Conservation (phyloP, 2,329 filamentous ascomycete species). For the Aspergillus hiratsukae region DNA sequence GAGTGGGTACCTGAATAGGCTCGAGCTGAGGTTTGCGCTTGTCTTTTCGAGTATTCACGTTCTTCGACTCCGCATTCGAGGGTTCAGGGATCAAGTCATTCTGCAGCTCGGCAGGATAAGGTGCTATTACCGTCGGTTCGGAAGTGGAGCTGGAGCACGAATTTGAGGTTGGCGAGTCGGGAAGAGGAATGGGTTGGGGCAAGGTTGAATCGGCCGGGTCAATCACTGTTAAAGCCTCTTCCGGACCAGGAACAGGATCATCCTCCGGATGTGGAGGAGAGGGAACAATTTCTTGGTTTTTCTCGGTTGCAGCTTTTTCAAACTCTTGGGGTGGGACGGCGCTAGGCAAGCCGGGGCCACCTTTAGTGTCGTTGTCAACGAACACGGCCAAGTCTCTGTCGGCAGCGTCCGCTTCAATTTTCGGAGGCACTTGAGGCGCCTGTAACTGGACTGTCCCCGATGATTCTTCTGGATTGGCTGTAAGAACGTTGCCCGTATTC, state of each 20-base stretch:
- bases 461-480: constrained; percentile 8
- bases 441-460: constrained; percentile 13
- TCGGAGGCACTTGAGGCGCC: constrained; percentile 14
- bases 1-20: constrained; percentile 47
- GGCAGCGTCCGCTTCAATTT: constrained; percentile 23
- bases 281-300: constrained; percentile 17
- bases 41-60: constrained; percentile 24
- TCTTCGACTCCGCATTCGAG: constrained; percentile 16
- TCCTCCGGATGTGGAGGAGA: constrained; percentile 16
- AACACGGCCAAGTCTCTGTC: constrained; percentile 20
- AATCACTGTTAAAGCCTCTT: constrained; percentile 11
- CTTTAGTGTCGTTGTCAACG: constrained; percentile 22
- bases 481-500: constrained; percentile 9
- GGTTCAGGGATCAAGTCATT: constrained; percentile 22
- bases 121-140: constrained; percentile 18
- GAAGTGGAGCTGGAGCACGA: constrained; percentile 12
- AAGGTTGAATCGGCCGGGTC: constrained; percentile 11
- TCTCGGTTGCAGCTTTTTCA: constrained; percentile 17
- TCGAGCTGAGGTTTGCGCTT: constrained; percentile 41
- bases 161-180: constrained; percentile 14
- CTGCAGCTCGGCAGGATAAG: constrained; percentile 16
- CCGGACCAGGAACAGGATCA: constrained; percentile 12
- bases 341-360: constrained; percentile 28
- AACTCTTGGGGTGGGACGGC: constrained; percentile 26
- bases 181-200: constrained; percentile 12